A percentile compares a stretch with the other conserved stretches of the same genome.
Evolutionary conservation across 345 rosid species (phyloP).

Genomic region (Hibiscus syriacus): DNA sequence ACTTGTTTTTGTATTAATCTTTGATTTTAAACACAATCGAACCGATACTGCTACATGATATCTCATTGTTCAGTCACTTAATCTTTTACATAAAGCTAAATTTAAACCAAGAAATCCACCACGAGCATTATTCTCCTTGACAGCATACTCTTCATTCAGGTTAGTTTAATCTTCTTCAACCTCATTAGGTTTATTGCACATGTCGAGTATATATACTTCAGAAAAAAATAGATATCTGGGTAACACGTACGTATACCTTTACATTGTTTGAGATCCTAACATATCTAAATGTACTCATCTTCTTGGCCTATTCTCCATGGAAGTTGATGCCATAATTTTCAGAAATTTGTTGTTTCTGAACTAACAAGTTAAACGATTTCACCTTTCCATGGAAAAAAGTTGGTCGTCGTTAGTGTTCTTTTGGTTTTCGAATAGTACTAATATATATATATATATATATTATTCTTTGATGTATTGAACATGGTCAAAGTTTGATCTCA

Average conservation of each 20-base stretch:
- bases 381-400: too few species aligned
- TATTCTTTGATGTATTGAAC: background rate
- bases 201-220: background rate
- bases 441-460: too few species aligned
- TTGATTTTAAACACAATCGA: background rate
- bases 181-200: background rate
- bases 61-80: background rate
- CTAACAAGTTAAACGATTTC: background rate
- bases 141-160: background rate
- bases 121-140: background rate
- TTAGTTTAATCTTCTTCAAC: background rate
- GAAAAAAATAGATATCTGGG: too few species aligned
- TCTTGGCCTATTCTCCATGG: background rate
- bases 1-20: too few species aligned
- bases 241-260: background rate
- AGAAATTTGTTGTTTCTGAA: background rate
- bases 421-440: too few species aligned
- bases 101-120: background rate
- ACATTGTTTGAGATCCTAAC: background rate
- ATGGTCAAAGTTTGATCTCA: constrained; percentile 1
- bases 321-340: background rate
- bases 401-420: too few species aligned
- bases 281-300: background rate
- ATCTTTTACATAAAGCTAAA: background rate
- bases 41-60: background rate